Base-by-base conservation (phyloP, 2,329 filamentous ascomycete genomes). In the Aspergillus sp. region DNA sequence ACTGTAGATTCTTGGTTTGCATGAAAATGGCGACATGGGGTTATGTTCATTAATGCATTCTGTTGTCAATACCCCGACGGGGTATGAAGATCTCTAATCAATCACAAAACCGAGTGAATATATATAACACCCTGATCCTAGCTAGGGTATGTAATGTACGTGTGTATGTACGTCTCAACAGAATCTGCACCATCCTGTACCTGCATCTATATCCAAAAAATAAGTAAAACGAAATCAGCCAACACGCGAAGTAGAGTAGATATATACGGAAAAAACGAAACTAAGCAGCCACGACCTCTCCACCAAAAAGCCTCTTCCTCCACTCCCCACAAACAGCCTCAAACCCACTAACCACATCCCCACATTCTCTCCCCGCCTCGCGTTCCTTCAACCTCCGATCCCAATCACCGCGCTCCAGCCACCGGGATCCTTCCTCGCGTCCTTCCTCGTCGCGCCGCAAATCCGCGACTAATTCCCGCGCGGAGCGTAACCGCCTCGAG, bases 301-400 rank as follows among this genome's bases (percentile, higher is more conserved):
- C 82, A 50, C 68, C 82, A 50, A 89, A 77, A 42, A 94, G 70
- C 55, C 85, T 80, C 60, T 83, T 81, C 62, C 90, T 80, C 86
- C 90, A 93, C 47, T 81, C 79, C 48, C 90, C 84, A 69, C 89
- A 96, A 1, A 91, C 83, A 62, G 89, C 84, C 66, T 96, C 91
- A 60, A 98, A 97, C 0, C 93, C 93, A 41, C 85, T 84, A 32
- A 96, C 83, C 1, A 98, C 90, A 50, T 94, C 88, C 4, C 83
- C 78, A 66, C 93, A 97, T 9, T 91, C 86, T 26, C 77, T 77
- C 5, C 86, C 88, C 52, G 89, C 94, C 65, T 94, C 89, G 46
- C 91, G 79, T 45, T 81, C 82, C 53, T 79, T 74, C 33, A 96
- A 67, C 46, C 85, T 78, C 55, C 84, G 81, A 43, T 89, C 80